phyloP scores from a whole-genome alignment of 345 rosid genomes.

The Cardamine occulta region DNA sequence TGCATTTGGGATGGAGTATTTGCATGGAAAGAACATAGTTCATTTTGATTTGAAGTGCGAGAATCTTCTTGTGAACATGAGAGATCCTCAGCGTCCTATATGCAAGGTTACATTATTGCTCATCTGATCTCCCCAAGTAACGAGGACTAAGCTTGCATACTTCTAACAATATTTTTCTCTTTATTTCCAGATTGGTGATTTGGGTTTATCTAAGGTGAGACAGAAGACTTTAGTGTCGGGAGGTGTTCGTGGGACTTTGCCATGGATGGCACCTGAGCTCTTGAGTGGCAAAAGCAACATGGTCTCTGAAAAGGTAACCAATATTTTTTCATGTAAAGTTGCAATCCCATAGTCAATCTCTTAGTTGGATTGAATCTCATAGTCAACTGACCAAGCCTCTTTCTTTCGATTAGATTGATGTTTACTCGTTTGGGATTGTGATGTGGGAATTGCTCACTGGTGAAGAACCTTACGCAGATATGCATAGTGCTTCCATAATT shows the following conservation, averaged over 20 bases:
- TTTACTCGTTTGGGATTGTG: conserved; percentile 94
- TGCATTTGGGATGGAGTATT: conserved; percentile 98
- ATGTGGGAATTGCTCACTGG: conserved; percentile 99
- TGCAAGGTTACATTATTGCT: conserved; percentile 69
- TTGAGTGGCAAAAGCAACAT: conserved; percentile 95
- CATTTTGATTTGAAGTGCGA: conserved; percentile 99
- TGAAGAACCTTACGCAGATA: conserved; percentile 89
- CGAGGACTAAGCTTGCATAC: conserved; percentile 25
- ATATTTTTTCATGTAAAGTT: background rate
- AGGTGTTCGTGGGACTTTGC: conserved; percentile 98
- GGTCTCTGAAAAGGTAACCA: conserved; percentile 94
- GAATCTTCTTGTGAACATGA: conserved; percentile 95
- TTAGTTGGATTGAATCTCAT: background rate
- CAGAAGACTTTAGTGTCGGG: conserved; percentile 95
- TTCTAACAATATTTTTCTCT: background rate
- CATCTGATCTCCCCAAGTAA: conserved; percentile 13
- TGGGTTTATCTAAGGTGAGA: conserved; percentile 94
- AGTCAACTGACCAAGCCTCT: conserved; percentile 6
- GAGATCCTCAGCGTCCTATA: conserved; percentile 97
- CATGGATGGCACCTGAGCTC: conserved; percentile 99
- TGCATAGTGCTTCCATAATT: conserved; percentile 96
- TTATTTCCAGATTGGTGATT: conserved; percentile 81
- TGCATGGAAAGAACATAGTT: conserved; percentile 96
- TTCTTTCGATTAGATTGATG: conserved; percentile 69
- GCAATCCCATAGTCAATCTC: no score